These are phyloP conservation scores for Tubosaeta brunneosetosa DNA, from an alignment of 768 basidiomycete genomes.

Conservation along the genomic window DNA sequence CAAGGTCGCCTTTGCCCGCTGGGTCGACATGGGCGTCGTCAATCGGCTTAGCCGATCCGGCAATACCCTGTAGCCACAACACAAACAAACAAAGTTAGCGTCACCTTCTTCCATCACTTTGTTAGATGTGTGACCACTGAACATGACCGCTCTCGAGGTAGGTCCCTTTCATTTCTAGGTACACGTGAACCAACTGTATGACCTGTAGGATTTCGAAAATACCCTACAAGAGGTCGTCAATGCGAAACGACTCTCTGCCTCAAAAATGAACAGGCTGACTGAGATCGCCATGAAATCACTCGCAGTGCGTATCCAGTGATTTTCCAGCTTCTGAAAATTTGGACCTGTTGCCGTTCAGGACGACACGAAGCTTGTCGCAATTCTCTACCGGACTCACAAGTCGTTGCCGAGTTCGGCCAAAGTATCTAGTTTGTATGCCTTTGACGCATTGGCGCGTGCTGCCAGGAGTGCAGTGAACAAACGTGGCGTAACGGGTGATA, in stretches of 20 bases:
- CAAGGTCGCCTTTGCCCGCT: conserved; percentile 68
- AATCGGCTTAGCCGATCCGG: conserved; percentile 16
- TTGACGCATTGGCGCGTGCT: conserved; percentile 89
- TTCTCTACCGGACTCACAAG: conserved; percentile 87
- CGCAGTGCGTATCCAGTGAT: conserved; percentile 47
- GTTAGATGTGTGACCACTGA: conserved; percentile 19
- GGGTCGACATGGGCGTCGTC: conserved; percentile 47
- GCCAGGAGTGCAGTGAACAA: conserved; percentile 68
- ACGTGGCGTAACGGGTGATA: conserved; percentile 52
- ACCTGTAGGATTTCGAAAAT: conserved; percentile 68
- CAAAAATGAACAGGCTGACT: conserved; percentile 76
- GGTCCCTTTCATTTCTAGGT: not conserved
- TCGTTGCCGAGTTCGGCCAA: conserved; percentile 64
- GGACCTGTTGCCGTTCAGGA: conserved; percentile 41
- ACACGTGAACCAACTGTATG: conserved; percentile 4
- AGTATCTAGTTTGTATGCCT: conserved; percentile 85
- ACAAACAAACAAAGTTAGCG: conserved; percentile 36
- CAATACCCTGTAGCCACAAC: conserved; percentile 24
- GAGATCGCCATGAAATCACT: conserved; percentile 74
- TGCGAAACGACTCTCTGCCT: conserved; percentile 80
- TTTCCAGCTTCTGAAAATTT: not conserved
- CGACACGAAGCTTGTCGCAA: conserved; percentile 84
- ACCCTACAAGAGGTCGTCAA: conserved; percentile 77
- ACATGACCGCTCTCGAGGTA: conserved; percentile 44
- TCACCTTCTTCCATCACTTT: conserved; percentile 10